Conservation (phyloP, 768 basidiomycete species). For the Boletus huronensis region DNA sequence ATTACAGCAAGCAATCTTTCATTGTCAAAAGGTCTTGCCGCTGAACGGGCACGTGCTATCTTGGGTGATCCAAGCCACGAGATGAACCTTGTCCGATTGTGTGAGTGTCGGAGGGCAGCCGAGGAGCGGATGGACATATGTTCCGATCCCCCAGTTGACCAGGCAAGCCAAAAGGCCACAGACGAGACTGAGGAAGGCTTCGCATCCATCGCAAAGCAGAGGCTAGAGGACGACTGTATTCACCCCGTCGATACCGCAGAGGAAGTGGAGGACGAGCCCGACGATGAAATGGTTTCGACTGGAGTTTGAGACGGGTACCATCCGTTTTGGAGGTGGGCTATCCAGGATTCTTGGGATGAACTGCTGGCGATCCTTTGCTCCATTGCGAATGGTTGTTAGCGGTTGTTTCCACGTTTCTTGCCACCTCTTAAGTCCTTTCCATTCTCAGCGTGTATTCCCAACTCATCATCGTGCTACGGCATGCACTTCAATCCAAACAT, state of each 20-base stretch:
- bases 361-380: slow-evolving; percentile 33
- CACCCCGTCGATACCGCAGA: slow-evolving; percentile 12
- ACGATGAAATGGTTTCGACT: slow-evolving; percentile 13
- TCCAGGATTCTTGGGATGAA: slow-evolving; percentile 29
- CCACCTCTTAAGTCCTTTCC: background rate
- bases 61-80: slow-evolving; percentile 47
- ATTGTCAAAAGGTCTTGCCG: slow-evolving; percentile 65
- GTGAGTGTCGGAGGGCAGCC: slow-evolving; percentile 35
- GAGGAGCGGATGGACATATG: slow-evolving; percentile 15
- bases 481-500: background rate
- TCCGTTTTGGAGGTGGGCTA: slow-evolving; percentile 5
- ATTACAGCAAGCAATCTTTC: slow-evolving; percentile 53
- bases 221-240: slow-evolving; percentile 25
- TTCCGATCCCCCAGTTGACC: slow-evolving; percentile 17
- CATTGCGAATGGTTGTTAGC: slow-evolving; percentile 29
- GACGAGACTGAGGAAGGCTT: slow-evolving; percentile 53
- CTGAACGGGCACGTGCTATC: slow-evolving; percentile 56
- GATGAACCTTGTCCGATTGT: slow-evolving; percentile 42
- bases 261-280: slow-evolving; percentile 17
- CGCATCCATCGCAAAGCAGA: slow-evolving; percentile 39
- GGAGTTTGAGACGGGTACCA: slow-evolving; percentile 5
- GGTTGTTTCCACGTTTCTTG: slow-evolving; percentile 29
- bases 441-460: background rate
- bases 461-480: slow-evolving; percentile 2
- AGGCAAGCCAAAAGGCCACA: slow-evolving; percentile 24